Conservation (phyloP, 2,329 filamentous ascomycete genomes). For the Cladosporium sp. region DNA sequence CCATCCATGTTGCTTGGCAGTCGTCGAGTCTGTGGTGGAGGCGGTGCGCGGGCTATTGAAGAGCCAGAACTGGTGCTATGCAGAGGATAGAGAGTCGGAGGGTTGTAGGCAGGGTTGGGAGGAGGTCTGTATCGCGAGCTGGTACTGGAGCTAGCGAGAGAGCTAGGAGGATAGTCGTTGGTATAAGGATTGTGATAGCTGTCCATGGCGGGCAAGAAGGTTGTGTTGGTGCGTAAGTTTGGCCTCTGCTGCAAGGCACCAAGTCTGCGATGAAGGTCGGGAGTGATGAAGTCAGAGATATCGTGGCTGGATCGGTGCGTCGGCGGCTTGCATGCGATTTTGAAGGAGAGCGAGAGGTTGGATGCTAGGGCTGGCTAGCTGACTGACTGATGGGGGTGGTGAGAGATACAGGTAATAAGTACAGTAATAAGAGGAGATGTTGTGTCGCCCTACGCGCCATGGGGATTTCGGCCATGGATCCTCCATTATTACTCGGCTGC, state of each 20-base stretch:
- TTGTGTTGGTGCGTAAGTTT: background rate
- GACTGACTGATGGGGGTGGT: background rate
- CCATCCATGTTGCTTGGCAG: constrained; percentile 14
- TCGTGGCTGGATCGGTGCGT: constrained; percentile 12
- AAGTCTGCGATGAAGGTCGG: background rate
- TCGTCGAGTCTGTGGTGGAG: background rate
- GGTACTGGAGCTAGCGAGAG: background rate
- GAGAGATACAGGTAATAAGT: no score
- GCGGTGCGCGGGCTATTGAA: background rate
- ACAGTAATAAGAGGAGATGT: background rate
- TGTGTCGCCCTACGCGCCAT: background rate
- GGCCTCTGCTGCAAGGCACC: constrained; percentile 9
- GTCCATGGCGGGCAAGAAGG: background rate
- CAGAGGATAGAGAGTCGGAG: background rate
- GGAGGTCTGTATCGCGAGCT: background rate
- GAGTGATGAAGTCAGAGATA: constrained; percentile 11
- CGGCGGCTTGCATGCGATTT: background rate
- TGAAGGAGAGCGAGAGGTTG: background rate
- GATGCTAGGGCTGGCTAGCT: background rate
- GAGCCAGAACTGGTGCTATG: background rate
- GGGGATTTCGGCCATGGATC: background rate
- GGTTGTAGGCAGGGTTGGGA: background rate
- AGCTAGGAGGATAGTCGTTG: constrained; percentile 1
- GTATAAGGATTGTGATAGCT: constrained; percentile 2
- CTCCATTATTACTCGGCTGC: background rate